These are phyloP conservation scores for Boletus coccyginus DNA, from an alignment of 768 basidiomycete genomes.

Conservation along the genomic window DNA sequence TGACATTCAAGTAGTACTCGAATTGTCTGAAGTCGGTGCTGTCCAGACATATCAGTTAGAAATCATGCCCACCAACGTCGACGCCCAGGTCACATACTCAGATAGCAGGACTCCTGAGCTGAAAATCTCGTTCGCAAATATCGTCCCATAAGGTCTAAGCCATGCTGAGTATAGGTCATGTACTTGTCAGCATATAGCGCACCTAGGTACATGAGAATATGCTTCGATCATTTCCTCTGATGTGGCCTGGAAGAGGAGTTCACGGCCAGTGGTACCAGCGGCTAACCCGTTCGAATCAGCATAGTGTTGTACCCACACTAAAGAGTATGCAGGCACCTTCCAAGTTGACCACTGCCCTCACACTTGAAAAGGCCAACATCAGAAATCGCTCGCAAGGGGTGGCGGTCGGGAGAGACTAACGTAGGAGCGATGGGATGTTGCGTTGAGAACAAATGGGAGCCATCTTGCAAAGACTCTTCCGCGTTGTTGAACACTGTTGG, in stretches of 20 bases:
- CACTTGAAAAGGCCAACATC: slow-evolving; percentile 39
- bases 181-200: slow-evolving; percentile 1
- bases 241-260: slow-evolving; percentile 93
- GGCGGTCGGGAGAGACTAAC: slow-evolving; percentile 39
- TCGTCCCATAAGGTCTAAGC: slow-evolving; percentile 76
- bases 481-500: slow-evolving; percentile 87
- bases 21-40: slow-evolving; percentile 97
- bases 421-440: slow-evolving; percentile 74
- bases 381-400: neutral
- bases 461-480: slow-evolving; percentile 94
- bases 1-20: slow-evolving; percentile 83
- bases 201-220: slow-evolving; percentile 82
- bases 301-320: neutral
- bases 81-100: slow-evolving; percentile 53
- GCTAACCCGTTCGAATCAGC: slow-evolving; percentile 40
- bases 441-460: slow-evolving; percentile 89
- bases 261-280: slow-evolving; percentile 83
- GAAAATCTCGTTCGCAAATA: slow-evolving; percentile 91
- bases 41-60: slow-evolving; percentile 7
- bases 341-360: slow-evolving; percentile 85
- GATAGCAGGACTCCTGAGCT: slow-evolving; percentile 86
- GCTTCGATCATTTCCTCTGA: slow-evolving; percentile 93
- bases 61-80: slow-evolving; percentile 1
- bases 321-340: slow-evolving; percentile 53
- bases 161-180: neutral